These are phyloP conservation scores for Yamadazyma friedrichii DNA, from an alignment of 1,139 yeast genomes.

Conservation along the genomic window DNA sequence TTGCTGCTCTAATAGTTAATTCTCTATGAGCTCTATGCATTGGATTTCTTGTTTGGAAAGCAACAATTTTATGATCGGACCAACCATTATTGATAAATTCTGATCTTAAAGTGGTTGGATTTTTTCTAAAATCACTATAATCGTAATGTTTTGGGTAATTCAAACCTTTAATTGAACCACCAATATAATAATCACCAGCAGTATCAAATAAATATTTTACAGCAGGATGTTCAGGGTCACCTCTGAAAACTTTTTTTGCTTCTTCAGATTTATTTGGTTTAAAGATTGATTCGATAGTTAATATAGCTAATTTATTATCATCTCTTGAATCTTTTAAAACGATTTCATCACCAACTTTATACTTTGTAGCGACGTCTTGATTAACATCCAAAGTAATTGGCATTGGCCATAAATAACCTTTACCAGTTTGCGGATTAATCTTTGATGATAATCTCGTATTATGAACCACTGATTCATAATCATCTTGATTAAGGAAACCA, in stretches of 20 bases:
- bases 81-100: constrained; percentile 82
- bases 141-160: constrained; percentile 87
- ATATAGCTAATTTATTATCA: constrained; percentile 74
- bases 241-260: constrained; percentile 87
- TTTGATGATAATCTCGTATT: constrained; percentile 66
- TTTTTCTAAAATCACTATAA: constrained; percentile 80
- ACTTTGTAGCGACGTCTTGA: constrained; percentile 47
- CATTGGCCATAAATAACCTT: constrained; percentile 85
- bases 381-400: constrained; percentile 88
- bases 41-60: constrained; percentile 97
- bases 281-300: constrained; percentile 77
- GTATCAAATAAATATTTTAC: constrained; percentile 66
- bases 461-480: constrained; percentile 77
- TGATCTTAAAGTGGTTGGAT: constrained; percentile 85
- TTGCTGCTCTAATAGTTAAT: constrained; percentile 90
- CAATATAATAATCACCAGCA: constrained; percentile 83
- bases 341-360: constrained; percentile 59
- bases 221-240: constrained; percentile 98
- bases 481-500: constrained; percentile 81
- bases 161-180: constrained; percentile 85
- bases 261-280: constrained; percentile 76
- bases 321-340: constrained; percentile 83
- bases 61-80: constrained; percentile 75
- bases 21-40: constrained; percentile 99
- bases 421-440: constrained; percentile 30